phyloP scores from a whole-genome alignment of 495 filamentous ascomycete species.

The Penicillium robsamsonii region DNA sequence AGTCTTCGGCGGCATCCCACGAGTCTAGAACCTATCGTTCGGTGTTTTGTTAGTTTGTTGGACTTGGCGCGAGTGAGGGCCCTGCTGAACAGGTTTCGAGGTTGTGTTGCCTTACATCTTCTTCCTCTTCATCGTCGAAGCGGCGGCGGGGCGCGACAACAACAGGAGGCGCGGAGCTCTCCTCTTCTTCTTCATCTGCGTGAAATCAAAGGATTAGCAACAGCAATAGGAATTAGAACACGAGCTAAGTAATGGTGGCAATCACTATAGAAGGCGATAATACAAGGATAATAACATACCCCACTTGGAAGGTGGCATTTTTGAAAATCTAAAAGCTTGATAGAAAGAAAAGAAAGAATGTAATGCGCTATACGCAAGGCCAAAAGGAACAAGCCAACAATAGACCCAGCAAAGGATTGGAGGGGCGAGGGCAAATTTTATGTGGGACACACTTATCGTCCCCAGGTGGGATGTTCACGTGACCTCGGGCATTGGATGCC shows the following conservation, averaged over 20 bases:
- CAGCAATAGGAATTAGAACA: background rate
- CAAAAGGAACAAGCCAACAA: slow-evolving; percentile 20
- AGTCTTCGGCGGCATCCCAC: slow-evolving; percentile 97
- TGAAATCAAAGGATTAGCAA: slow-evolving; percentile 20
- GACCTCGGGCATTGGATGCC: slow-evolving; percentile 24
- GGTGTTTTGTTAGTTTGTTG: slow-evolving; percentile 15
- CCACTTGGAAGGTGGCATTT: slow-evolving; percentile 52
- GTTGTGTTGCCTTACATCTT: slow-evolving; percentile 63
- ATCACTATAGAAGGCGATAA: background rate
- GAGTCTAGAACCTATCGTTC: slow-evolving; percentile 77
- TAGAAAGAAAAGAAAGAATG: slow-evolving; percentile 12
- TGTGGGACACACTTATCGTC: slow-evolving; percentile 32
- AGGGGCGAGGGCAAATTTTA: slow-evolving; percentile 35
- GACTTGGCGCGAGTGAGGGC: background rate
- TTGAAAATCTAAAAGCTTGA: slow-evolving; percentile 18
- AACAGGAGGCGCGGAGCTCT: slow-evolving; percentile 60
- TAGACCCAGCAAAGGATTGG: slow-evolving; percentile 26
- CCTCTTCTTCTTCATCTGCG: slow-evolving; percentile 68
- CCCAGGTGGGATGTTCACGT: slow-evolving; percentile 26
- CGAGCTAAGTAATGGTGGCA: background rate
- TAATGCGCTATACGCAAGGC: slow-evolving; percentile 21
- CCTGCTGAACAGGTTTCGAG: background rate
- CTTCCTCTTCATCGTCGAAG: slow-evolving; percentile 93
- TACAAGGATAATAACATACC: slow-evolving; percentile 40
- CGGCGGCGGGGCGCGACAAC: slow-evolving; percentile 53